Evolutionary conservation across 1,284 basidiomycete species (phyloP), one percentile per base, ranked within the genome.

Genomic region (Crucibulum parvulum): DNA sequence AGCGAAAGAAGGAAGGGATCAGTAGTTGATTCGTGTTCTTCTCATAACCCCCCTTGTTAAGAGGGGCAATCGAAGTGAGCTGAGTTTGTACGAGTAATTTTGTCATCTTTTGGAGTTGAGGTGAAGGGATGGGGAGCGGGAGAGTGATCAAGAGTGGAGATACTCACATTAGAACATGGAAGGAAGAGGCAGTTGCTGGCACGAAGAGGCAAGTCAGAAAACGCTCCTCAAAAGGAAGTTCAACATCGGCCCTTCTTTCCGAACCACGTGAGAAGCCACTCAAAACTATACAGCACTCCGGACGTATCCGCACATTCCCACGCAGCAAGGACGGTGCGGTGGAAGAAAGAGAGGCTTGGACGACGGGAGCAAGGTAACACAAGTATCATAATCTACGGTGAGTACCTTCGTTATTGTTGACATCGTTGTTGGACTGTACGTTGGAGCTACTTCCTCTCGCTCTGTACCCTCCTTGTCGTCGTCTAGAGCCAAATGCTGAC

Each of bases 51-150:
- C 31, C 3, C 31, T 31, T 31, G 31, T 31, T 31, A 31, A 31
- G 31, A 31, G 66, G 50, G 35, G 67, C 71, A 77, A 61, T 87
- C 85, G 85, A 86, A 86, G 85, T 86, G 85, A 86, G 85, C 84
- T 86, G 84, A 86, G 84, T 85, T 80, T 45, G 68, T 71, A 82
- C 81, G 81, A 79, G 71, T 56, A 64, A 57, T 45, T 62, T 78
- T 68, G 31, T 87, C 85, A 85, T 87, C 85, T 68, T 56, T 61
- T 43, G 50, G 51, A 43, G 43, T 11, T 46, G 10, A 35, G 57
- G 39, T 18, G 37, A 55, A 48, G 55, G 46, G 41, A 56, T 31
- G 52, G 62, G 9, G 55, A 35, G 53, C 16, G 24, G 51, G 34
- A 18, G 24, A 57, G 53, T 62, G 55, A 63, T 67, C 59, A 57